phyloP scores from a whole-genome alignment of 495 filamentous ascomycete species.

The Apiosordaria backusii region DNA sequence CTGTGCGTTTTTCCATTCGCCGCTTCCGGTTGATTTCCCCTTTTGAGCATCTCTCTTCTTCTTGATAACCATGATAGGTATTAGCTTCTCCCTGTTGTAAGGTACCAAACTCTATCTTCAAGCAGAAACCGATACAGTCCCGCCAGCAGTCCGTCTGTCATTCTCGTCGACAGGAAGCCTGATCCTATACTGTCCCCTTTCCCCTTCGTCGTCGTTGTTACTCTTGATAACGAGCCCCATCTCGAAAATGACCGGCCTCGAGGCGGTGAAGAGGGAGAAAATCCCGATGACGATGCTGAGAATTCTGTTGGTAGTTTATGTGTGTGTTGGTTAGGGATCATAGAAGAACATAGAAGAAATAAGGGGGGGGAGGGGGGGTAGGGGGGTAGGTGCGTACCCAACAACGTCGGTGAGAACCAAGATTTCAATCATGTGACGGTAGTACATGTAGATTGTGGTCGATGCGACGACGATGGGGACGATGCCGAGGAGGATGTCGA shows the following conservation, averaged over 20 bases:
- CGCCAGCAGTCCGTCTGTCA: conserved; percentile 9
- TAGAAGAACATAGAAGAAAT: neutral
- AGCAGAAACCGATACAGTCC: conserved; percentile 8
- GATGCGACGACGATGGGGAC: neutral
- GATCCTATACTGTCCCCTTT: neutral
- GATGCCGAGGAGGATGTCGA: neutral
- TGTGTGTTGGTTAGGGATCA: neutral
- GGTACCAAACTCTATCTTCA: too few relatives aligned
- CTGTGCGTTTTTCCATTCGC: too few relatives aligned
- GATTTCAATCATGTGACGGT: neutral
- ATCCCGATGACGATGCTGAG: neutral
- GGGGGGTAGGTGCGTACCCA: neutral
- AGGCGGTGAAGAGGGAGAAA: neutral
- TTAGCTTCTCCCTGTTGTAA: too few relatives aligned
- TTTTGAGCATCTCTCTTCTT: too few relatives aligned
- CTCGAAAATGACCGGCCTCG: neutral
- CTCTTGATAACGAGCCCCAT: neutral
- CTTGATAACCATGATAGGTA: too few relatives aligned
- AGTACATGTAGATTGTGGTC: neutral
- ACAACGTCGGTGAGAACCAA: neutral
- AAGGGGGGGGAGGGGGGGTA: neutral
- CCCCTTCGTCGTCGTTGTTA: neutral
- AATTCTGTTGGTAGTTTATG: neutral
- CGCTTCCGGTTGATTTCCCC: too few relatives aligned
- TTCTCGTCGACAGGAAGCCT: neutral